These are phyloP conservation scores for Metarhizium rileyi DNA, from an alignment of 2,329 filamentous ascomycete genomes.

Conservation along the genomic window DNA sequence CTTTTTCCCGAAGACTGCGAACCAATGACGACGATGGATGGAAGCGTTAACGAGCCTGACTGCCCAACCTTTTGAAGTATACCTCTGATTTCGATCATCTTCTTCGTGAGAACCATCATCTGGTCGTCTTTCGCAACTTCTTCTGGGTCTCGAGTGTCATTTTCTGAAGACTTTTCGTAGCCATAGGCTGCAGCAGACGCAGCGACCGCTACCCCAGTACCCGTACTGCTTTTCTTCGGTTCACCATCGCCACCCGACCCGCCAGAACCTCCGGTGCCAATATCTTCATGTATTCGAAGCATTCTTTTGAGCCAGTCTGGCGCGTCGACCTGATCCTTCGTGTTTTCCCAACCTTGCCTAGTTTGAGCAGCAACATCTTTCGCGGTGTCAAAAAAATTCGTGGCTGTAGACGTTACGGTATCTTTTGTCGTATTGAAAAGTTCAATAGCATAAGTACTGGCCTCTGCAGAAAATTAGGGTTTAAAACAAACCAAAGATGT, in stretches of 20 bases:
- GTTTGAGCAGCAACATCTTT: slow-evolving; percentile 72
- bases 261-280: slow-evolving; percentile 40
- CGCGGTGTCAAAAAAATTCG: slow-evolving; percentile 59
- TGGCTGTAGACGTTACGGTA: slow-evolving; percentile 58
- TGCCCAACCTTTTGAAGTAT: slow-evolving; percentile 89
- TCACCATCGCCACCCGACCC: slow-evolving; percentile 38
- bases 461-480: slow-evolving; percentile 29
- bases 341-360: slow-evolving; percentile 69
- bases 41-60: slow-evolving; percentile 76
- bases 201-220: slow-evolving; percentile 54
- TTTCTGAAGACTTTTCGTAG: slow-evolving; percentile 58
- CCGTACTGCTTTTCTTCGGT: slow-evolving; percentile 50
- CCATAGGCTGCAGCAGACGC: slow-evolving; percentile 72
- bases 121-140: slow-evolving; percentile 81
- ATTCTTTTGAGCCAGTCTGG: slow-evolving; percentile 74
- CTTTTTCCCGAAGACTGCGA: slow-evolving; percentile 98
- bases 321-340: slow-evolving; percentile 62
- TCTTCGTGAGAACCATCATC: slow-evolving; percentile 98
- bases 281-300: slow-evolving; percentile 50
- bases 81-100: slow-evolving; percentile 98
- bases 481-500: not conserved
- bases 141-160: slow-evolving; percentile 51
- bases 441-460: slow-evolving; percentile 45
- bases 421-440: slow-evolving; percentile 66
- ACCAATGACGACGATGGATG: slow-evolving; percentile 97